Base-by-base conservation (phyloP, 1,139 yeast species). In the Debaryomyces coudertii region DNA sequence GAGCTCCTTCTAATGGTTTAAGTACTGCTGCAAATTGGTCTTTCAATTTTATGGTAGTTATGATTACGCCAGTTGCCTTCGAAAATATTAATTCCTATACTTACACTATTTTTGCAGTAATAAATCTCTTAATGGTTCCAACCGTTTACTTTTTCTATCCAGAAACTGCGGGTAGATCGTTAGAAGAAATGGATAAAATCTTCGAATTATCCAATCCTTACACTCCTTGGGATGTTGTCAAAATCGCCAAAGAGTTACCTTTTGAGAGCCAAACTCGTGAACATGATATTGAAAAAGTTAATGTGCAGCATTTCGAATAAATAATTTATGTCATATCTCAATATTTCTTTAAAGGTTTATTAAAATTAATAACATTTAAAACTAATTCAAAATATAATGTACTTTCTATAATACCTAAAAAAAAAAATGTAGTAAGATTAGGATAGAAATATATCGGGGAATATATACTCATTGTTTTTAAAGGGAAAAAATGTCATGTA, bases 1-100 rank as follows among this genome's bases (percentile, higher is more conserved):
- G 85, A 65, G 79, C 82, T 44, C 67, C 57, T 69, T 82, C 69
- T 64, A 68, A 79, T 50, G 84, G 82, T 35, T 58, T 77, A 34
- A 65, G 71, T 41, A 71, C 77, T 29, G 70, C 75, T 66, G 67
- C 76, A 46, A 71, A 71, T 62, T 71, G 76, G 76, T 54, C 69
- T 51, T 57, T 65, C 51, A 71, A 71, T 59, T 69, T 70, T 53
- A 75, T 71, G 46, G 76, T 71, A 42, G 76, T 71, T 47, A 70
- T 71, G 76, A 69, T 71, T 54, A 71, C 76, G 20, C 77, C 77
- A 43, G 60, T 70, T 49, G 71, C 71, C 61, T 69, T 71, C 54
- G 60, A 54, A 46, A 56, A 55, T 18, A 70, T 71, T 43, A 62
- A 63, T 27, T 62, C 65, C 22, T 68, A 61, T 53, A 61, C 72